A percentile compares a stretch with the other conserved stretches of the same genome.
These are phyloP conservation scores for Podaxis sp. DNA, from an alignment of 768 basidiomycete species.

Conservation along the genomic window DNA sequence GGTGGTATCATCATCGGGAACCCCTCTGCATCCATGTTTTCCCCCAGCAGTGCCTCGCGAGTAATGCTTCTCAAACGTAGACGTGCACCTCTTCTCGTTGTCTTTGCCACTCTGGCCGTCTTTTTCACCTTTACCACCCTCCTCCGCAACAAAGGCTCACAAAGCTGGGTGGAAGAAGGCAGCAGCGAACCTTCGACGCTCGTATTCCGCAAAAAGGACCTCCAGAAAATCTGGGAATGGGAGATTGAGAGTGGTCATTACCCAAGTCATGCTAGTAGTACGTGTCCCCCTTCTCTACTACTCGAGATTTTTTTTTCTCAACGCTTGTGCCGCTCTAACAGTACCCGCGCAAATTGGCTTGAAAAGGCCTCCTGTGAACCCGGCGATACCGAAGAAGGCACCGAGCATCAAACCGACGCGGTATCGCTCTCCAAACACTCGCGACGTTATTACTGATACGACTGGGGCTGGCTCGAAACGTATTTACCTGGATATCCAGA, in stretches of 20 bases:
- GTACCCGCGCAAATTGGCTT: constrained; percentile 68
- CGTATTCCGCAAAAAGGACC: constrained; percentile 66
- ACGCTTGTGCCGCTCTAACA: constrained; percentile 23
- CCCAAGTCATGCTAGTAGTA: constrained; percentile 71
- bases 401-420: constrained; percentile 47
- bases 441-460: constrained; percentile 45
- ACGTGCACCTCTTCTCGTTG: constrained; percentile 54
- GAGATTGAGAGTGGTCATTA: constrained; percentile 89
- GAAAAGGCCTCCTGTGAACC: constrained; percentile 56
- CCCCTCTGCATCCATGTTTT: background rate
- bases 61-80: constrained; percentile 42
- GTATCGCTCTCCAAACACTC: constrained; percentile 46
- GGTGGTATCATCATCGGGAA: constrained; percentile 12
- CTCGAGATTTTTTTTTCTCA: constrained; percentile 6
- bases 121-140: constrained; percentile 43
- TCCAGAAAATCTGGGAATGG: constrained; percentile 91
- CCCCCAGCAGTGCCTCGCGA: constrained; percentile 26
- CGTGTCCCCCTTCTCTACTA: constrained; percentile 26
- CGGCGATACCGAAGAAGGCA: constrained; percentile 58
- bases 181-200: constrained; percentile 61
- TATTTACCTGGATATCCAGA: constrained; percentile 69
- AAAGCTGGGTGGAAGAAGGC: constrained; percentile 32
- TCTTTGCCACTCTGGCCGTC: constrained; percentile 49
- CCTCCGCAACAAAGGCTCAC: constrained; percentile 5
- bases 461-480: constrained; percentile 74